These are phyloP conservation scores for Chaetomiaceae sp. DNA, from an alignment of 2,329 filamentous ascomycete species.

Conservation along the genomic window DNA sequence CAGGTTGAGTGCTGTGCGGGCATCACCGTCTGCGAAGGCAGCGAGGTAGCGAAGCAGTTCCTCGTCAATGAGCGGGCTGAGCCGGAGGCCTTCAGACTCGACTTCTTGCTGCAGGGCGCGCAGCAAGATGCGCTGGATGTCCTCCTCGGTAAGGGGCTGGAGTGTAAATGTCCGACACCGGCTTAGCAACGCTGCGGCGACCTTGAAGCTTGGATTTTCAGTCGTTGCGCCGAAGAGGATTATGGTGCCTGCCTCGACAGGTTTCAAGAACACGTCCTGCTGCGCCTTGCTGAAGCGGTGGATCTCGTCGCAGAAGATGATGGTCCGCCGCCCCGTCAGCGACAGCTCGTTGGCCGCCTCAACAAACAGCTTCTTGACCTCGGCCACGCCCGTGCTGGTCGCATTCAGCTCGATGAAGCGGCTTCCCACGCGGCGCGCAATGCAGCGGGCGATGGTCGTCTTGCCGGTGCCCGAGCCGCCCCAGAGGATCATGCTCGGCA, in stretches of 20 bases:
- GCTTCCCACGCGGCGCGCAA: slow-evolving; percentile 73
- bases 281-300: slow-evolving; percentile 87
- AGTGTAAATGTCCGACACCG: slow-evolving; percentile 89
- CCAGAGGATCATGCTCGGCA: slow-evolving; percentile 96
- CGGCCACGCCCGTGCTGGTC: slow-evolving; percentile 77
- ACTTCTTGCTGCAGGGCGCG: slow-evolving; percentile 65
- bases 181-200: slow-evolving; percentile 80
- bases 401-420: slow-evolving; percentile 96
- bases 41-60: slow-evolving; percentile 77
- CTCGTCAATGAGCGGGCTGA: slow-evolving; percentile 59
- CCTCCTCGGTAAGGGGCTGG: slow-evolving; percentile 62
- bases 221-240: slow-evolving; percentile 94
- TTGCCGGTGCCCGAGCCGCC: slow-evolving; percentile 76
- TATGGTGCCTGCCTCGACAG: slow-evolving; percentile 84
- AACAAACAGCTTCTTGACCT: slow-evolving; percentile 86
- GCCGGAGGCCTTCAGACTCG: slow-evolving; percentile 28
- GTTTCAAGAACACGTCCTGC: slow-evolving; percentile 89
- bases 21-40: slow-evolving; percentile 85
- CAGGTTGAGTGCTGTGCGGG: slow-evolving; percentile 84
- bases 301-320: slow-evolving; percentile 97
- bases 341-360: slow-evolving; percentile 75
- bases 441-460: slow-evolving; percentile 86
- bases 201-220: slow-evolving; percentile 92
- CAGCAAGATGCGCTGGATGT: slow-evolving; percentile 66
- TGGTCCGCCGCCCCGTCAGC: slow-evolving; percentile 82